Evolutionary conservation across 768 basidiomycete genomes (phyloP).

Genomic region (Austroboletus eburneus): DNA sequence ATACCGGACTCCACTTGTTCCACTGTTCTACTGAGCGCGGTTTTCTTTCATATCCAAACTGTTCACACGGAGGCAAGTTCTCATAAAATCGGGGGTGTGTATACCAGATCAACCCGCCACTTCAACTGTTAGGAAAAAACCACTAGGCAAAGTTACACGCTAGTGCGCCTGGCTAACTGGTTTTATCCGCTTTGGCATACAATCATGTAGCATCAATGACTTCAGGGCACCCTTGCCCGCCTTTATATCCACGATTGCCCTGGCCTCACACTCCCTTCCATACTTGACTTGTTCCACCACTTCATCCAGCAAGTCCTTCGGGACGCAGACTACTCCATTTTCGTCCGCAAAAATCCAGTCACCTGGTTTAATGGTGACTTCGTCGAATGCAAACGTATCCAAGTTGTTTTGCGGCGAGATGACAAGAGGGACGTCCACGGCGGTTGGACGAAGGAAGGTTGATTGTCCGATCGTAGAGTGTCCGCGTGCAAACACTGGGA

Average conservation of each 20-base stretch:
- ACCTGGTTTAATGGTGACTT: conserved; percentile 60
- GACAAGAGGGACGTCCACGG: conserved; percentile 61
- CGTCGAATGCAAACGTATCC: conserved; percentile 41
- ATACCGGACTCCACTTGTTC: too few species aligned
- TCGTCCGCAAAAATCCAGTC: conserved; percentile 86
- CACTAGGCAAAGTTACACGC: too few species aligned
- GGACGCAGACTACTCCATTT: conserved; percentile 86
- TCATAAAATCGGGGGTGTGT: too few species aligned
- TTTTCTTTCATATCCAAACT: too few species aligned
- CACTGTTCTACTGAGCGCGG: too few species aligned
- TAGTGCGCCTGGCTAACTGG: too few species aligned
- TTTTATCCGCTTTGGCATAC: too few species aligned
- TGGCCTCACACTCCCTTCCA: conserved; percentile 61
- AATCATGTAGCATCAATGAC: conserved; percentile 71
- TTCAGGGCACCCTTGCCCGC: conserved; percentile 70
- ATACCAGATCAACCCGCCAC: too few species aligned
- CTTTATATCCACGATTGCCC: conserved; percentile 70
- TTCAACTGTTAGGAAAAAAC: too few species aligned
- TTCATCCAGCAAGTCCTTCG: conserved; percentile 44
- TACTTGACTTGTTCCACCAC: conserved; percentile 57
- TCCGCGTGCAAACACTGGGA: too few species aligned
- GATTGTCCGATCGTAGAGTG: conserved; percentile 79
- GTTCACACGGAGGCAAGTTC: too few species aligned
- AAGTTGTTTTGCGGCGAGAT: conserved; percentile 36
- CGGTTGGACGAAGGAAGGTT: conserved; percentile 77